These are phyloP conservation scores for Coemansia sp. DNA, from an alignment of 192 early-diverging fungal species.

Conservation along the genomic window DNA sequence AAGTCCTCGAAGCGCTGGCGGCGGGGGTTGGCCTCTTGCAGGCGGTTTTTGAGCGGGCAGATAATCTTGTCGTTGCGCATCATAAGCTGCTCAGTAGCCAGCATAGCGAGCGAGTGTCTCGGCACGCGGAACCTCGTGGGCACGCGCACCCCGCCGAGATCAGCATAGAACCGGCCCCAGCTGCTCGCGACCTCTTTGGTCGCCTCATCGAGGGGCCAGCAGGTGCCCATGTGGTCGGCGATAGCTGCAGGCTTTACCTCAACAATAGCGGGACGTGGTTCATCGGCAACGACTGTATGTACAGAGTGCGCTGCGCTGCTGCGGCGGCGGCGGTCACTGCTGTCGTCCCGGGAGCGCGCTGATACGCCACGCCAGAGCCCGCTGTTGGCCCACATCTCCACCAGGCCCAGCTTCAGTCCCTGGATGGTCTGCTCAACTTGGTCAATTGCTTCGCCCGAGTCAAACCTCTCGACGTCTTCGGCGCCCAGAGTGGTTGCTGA, in stretches of 20 bases:
- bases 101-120: conserved; percentile 40
- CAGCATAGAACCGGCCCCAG: conserved; percentile 38
- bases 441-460: background rate
- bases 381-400: conserved; percentile 31
- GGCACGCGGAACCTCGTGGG: conserved; percentile 47
- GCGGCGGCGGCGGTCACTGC: conserved; percentile 4
- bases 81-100: conserved; percentile 53
- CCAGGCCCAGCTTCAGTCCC: conserved; percentile 2
- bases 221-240: conserved; percentile 35
- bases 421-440: conserved; percentile 13
- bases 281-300: conserved; percentile 7
- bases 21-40: conserved; percentile 42
- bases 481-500: conserved; percentile 23
- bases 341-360: conserved; percentile 10
- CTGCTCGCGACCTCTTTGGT: conserved; percentile 4
- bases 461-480: conserved; percentile 1
- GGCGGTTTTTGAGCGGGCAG: conserved; percentile 53
- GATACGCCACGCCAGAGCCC: conserved; percentile 36
- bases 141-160: conserved; percentile 39
- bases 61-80: conserved; percentile 51
- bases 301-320: conserved; percentile 24
- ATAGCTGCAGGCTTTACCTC: background rate
- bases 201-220: conserved; percentile 43
- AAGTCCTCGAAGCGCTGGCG: conserved; percentile 44
- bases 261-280: background rate